Evolutionary conservation across 2,329 filamentous ascomycete species (phyloP), one percentile per base, ranked within the genome.

Genomic region (Westerdykella aurantiaca): DNA sequence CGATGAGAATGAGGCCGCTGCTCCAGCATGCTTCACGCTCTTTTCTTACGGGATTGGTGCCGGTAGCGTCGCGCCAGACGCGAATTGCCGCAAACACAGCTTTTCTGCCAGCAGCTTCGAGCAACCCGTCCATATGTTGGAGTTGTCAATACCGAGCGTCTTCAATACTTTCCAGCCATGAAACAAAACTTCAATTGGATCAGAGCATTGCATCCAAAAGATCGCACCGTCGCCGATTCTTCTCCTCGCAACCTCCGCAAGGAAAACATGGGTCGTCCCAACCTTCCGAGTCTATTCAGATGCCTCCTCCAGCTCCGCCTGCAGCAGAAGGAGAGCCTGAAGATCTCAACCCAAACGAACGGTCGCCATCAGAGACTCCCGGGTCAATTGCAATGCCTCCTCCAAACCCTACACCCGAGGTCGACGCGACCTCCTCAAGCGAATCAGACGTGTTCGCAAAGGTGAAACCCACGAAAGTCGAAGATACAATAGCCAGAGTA

Each of bases 1-100:
- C 50, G 38, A 47, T 45, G 60, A 63, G 60, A 48, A 69, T 69
- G 66, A 62, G 61, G 60, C 63, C 63, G 51, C 56, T 68, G 62
- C 60, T 69, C 55, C 64, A 66, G 56, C 55, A 67, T 66, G 66
- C 63, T 57, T 64, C 64, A 46, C 63, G 64, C 51, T 60, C 56
- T 39, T 46, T 64, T 39, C 43, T 47, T 33, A 50, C 54, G 17
- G 17, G 33, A 35, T 35, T 35, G 33, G 33, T 18, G 33, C 33
- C 33, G n/a, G 33, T 35, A 35, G 17, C 33, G 10, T 12, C 33
- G 33, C 33, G 17, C 7, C n/a, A 9, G n/a, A 9, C 33, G 10
- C n/a, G 13, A 13, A 35, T 11, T 35, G 33, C 33, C n/a, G 33
- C 33, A 18, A 35, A 14, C 12, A 33, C 12, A 12, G 14, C 14